Evolutionary conservation across 768 basidiomycete species (phyloP).

Genomic region (Pisolithus tinctorius): DNA sequence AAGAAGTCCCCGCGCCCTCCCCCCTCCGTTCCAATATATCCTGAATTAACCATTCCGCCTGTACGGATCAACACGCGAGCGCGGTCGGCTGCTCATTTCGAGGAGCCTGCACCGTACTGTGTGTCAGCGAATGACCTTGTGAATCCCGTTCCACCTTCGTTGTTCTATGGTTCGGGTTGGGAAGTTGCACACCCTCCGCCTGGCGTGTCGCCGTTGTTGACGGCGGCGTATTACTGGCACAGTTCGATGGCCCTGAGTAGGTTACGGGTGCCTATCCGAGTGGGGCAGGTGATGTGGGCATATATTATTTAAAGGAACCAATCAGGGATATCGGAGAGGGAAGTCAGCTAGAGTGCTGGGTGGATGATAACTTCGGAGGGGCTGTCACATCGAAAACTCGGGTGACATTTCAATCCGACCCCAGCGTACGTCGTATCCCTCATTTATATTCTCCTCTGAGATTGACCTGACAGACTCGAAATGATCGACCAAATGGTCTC

Average conservation of each 20-base stretch:
- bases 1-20: slow-evolving; percentile 16
- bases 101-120: slow-evolving; percentile 88
- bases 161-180: slow-evolving; percentile 96
- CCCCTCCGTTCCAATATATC: slow-evolving; percentile 19
- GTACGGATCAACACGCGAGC: slow-evolving; percentile 68
- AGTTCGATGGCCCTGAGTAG: slow-evolving; percentile 79
- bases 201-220: slow-evolving; percentile 41
- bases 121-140: slow-evolving; percentile 96
- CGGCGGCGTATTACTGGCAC: slow-evolving; percentile 83
- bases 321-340: slow-evolving; percentile 49
- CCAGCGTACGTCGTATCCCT: slow-evolving; percentile 51
- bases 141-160: slow-evolving; percentile 89
- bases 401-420: slow-evolving; percentile 52
- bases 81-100: slow-evolving; percentile 45
- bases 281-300: slow-evolving; percentile 89
- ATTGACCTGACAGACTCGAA: slow-evolving; percentile 44
- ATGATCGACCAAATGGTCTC: slow-evolving; percentile 84
- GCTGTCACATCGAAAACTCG: slow-evolving; percentile 73
- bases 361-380: slow-evolving; percentile 89
- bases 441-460: not conserved
- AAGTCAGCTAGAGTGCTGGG: slow-evolving; percentile 86
- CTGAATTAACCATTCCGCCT: slow-evolving; percentile 50
- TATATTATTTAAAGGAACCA: slow-evolving; percentile 84
- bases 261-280: slow-evolving; percentile 75
- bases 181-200: slow-evolving; percentile 62